Percentiles rank a stretch among this genome's conserved stretches.
Evolutionary conservation across 2,329 filamentous ascomycete genomes (phyloP).

Genomic region (Claviceps pusilla): DNA sequence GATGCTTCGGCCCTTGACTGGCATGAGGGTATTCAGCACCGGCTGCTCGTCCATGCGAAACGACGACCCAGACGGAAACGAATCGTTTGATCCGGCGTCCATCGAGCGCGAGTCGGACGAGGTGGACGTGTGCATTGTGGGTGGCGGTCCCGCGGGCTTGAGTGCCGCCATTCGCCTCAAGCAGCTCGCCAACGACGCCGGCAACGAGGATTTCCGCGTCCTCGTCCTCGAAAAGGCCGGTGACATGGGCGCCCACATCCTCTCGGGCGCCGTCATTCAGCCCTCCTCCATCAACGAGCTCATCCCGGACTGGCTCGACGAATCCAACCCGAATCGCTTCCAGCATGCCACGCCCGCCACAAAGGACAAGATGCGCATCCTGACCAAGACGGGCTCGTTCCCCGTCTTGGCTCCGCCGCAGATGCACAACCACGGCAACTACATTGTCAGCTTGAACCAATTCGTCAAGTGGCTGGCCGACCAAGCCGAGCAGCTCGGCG

Average conservation of each 20-base stretch:
- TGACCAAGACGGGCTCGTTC: constrained; percentile 66
- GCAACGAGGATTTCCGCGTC: constrained; percentile 91
- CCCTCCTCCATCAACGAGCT: constrained; percentile 79
- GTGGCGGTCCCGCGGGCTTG: constrained; percentile 86
- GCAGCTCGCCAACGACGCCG: constrained; percentile 84
- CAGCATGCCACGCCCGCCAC: constrained; percentile 73
- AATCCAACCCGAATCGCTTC: constrained; percentile 78
- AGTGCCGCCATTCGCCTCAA: constrained; percentile 88
- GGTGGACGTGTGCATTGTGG: constrained; percentile 94
- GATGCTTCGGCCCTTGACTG: constrained; percentile 9
- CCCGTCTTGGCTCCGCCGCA: constrained; percentile 82
- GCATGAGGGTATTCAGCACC: constrained; percentile 23
- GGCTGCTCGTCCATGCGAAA: constrained; percentile 11
- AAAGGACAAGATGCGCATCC: constrained; percentile 79
- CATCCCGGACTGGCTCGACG: constrained; percentile 81
- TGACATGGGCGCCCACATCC: constrained; percentile 84
- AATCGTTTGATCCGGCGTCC: constrained; percentile 47
- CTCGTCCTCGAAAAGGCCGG: constrained; percentile 88
- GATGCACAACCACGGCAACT: constrained; percentile 97
- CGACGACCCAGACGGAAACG: constrained; percentile 23
- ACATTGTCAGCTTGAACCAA: constrained; percentile 90
- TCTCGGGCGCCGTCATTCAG: constrained; percentile 91
- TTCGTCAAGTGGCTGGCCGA: constrained; percentile 93
- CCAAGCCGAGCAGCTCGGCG: constrained; percentile 86
- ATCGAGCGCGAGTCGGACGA: constrained; percentile 81